Base-by-base conservation (phyloP, 805 yeast species). In the Grigorovia jiainica region DNA sequence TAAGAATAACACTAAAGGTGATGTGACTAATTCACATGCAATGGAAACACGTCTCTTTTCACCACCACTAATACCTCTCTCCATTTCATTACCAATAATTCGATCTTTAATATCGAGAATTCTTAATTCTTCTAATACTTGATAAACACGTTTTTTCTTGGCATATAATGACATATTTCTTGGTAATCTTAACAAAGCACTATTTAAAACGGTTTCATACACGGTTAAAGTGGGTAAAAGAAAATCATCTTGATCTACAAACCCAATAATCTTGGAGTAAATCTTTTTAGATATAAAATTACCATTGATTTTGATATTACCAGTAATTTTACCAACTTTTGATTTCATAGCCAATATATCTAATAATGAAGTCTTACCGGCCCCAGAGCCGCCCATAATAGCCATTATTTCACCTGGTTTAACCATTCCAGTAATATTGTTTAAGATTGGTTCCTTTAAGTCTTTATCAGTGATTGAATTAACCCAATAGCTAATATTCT, bases 371-470 rank as follows among this genome's bases (percentile, higher is more conserved):
- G 98, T 90, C 58, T 92, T 92, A 40, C 98, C 98, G 11, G 98
- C 97, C 39, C 98, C 98, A 0, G 97, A 89, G 1, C 97, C 97
- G 35, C 98, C 98, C 95, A 92, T 86, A 34, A 92, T 87, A 0
- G 98, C 97, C 58, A 87, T 61, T 47, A 95, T 82, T 58, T 87
- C 87, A 31, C 96, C 82, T 2, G 97, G 95, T 40, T 76, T 76
- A 3, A 80, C 95, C 11, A 77, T 51, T 8, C 98, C 98, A 50
- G 75, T 78, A 0, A 86, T 71, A 23, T 72, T 68, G 10, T 73
- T 69, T 44, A 92, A 69, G 4, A 92, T 78, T 15, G 62, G 64
- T 18, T 44, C 51, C 8, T 41, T 41, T 5, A 31, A 20, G 7
- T 44, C 45, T n/a, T 47, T 39, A 15, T 48, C 42, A 6, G 29